phyloP scores from a whole-genome alignment of 2,329 filamentous ascomycete species.

The Clonostachys rosea region DNA sequence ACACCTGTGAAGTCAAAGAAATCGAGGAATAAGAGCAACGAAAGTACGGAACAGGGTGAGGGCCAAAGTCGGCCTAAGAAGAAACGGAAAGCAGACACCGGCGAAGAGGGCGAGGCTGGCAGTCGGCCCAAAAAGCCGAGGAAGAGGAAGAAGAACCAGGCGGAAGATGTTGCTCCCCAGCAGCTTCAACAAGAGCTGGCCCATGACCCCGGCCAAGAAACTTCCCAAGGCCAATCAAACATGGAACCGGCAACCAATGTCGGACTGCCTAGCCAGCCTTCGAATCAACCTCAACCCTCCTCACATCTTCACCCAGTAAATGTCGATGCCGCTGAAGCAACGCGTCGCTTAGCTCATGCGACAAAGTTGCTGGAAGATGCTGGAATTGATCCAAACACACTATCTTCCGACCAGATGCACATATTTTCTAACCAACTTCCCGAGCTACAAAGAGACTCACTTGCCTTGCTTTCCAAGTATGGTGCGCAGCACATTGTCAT shows the following conservation, averaged over 20 bases:
- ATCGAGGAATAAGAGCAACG: conserved; percentile 16
- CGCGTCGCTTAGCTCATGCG: conserved; percentile 43
- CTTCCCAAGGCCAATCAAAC: neutral
- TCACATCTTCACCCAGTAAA: conserved; percentile 18
- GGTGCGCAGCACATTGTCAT: conserved; percentile 53
- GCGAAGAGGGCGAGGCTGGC: conserved; percentile 1
- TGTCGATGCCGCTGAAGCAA: conserved; percentile 37
- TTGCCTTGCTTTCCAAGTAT: conserved; percentile 51
- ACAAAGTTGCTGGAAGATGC: conserved; percentile 37
- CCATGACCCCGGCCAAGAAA: too few species aligned
- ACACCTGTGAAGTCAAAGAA: conserved; percentile 18
- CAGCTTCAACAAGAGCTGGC: too few species aligned
- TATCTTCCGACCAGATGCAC: conserved; percentile 50
- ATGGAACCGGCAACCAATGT: neutral
- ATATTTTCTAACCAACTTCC: conserved; percentile 58
- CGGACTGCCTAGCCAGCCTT: neutral
- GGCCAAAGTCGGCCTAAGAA: neutral
- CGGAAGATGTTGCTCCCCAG: conserved; percentile 1
- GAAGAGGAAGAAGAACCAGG: conserved; percentile 3
- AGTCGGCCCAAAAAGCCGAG: conserved; percentile 1
- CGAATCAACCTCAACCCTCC: neutral
- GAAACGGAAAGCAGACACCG: neutral
- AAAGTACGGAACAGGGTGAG: neutral
- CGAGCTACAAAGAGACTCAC: conserved; percentile 46
- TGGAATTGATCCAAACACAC: conserved; percentile 45